Percentiles rank a stretch among this genome's conserved stretches.
Evolutionary conservation across 352 stramenopile genomes (phyloP).

Genomic region (Globisporangium cylindrosporum): DNA sequence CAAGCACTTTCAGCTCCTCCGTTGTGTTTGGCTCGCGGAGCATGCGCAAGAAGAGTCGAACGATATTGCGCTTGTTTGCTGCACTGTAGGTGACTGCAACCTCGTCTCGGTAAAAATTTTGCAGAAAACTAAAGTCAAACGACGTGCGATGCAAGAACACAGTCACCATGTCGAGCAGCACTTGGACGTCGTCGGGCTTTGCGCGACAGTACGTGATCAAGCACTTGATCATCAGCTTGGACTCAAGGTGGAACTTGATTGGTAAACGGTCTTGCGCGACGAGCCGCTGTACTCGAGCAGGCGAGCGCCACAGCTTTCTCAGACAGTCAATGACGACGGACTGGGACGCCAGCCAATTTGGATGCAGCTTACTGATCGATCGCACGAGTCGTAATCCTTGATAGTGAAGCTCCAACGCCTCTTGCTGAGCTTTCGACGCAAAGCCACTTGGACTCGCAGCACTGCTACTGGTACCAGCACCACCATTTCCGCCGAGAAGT

Average conservation of each 20-base stretch:
- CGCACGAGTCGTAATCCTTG: conserved; percentile 92
- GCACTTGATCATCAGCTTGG: conserved; percentile 93
- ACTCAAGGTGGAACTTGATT: conserved; percentile 94
- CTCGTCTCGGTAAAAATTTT: conserved; percentile 86
- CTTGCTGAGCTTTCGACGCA: conserved; percentile 72
- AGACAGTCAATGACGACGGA: conserved; percentile 91
- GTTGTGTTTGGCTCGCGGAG: conserved; percentile 65
- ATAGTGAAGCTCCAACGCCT: conserved; percentile 93
- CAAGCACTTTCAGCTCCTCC: conserved; percentile 92
- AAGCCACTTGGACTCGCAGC: conserved; percentile 34
- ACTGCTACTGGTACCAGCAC: conserved; percentile 12
- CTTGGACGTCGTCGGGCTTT: conserved; percentile 93
- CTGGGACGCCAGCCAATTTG: conserved; percentile 83
- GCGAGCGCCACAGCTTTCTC: conserved; percentile 93
- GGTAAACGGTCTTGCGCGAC: conserved; percentile 69
- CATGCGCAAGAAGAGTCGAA: conserved; percentile 89
- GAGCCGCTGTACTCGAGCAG: conserved; percentile 72
- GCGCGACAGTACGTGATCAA: conserved; percentile 92
- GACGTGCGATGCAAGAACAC: conserved; percentile 93
- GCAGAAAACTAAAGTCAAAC: conserved; percentile 95
- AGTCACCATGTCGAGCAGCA: conserved; percentile 94
- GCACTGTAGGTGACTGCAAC: conserved; percentile 65
- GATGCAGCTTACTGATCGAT: conserved; percentile 89
- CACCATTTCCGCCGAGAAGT: conserved; percentile 22
- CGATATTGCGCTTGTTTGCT: conserved; percentile 77